Conservation (phyloP, 768 basidiomycete species). For the Chalciporus pseudorubinellus region DNA sequence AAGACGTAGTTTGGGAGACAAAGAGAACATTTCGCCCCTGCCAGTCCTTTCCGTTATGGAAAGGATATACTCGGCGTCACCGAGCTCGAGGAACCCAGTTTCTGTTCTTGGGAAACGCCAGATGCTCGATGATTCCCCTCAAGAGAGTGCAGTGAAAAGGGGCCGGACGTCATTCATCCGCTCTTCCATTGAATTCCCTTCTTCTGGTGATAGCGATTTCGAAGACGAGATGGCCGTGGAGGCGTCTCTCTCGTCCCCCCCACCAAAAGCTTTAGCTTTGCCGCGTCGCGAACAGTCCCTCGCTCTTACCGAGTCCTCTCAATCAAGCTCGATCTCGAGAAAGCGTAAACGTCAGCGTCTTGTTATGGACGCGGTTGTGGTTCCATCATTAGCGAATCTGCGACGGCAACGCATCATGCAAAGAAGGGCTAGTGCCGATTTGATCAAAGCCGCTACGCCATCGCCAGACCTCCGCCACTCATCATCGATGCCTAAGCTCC, state of each 20-base stretch:
- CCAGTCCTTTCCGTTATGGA: slow-evolving; percentile 42
- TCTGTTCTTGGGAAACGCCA: slow-evolving; percentile 46
- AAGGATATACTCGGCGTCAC: slow-evolving; percentile 41
- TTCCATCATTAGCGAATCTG: slow-evolving; percentile 38
- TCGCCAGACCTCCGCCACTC: slow-evolving; percentile 25
- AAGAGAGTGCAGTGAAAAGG: slow-evolving; percentile 24
- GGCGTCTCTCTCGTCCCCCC: slow-evolving; percentile 21
- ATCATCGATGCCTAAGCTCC: slow-evolving; percentile 23
- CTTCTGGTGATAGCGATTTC: slow-evolving; percentile 23
- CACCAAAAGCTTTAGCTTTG: slow-evolving; percentile 10
- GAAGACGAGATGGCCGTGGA: slow-evolving; percentile 32
- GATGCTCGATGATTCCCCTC: slow-evolving; percentile 35
- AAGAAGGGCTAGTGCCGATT: slow-evolving; percentile 21
- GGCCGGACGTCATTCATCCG: slow-evolving; percentile 30
- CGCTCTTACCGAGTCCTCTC: slow-evolving; percentile 3
- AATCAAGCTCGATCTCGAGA: slow-evolving; percentile 3
- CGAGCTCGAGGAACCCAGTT: slow-evolving; percentile 22
- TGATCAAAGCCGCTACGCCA: neutral
- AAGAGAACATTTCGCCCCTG: slow-evolving; percentile 59
- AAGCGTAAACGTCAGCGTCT: slow-evolving; percentile 49
- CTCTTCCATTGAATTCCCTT: slow-evolving; percentile 32
- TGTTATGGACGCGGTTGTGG: slow-evolving; percentile 52
- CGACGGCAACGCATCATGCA: slow-evolving; percentile 18
- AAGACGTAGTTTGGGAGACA: slow-evolving; percentile 41
- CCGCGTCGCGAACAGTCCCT: neutral